Evolutionary conservation across 352 stramenopile species (phyloP), one percentile per base, ranked within the genome.

Genomic region (Paralagenidium karlingii): DNA sequence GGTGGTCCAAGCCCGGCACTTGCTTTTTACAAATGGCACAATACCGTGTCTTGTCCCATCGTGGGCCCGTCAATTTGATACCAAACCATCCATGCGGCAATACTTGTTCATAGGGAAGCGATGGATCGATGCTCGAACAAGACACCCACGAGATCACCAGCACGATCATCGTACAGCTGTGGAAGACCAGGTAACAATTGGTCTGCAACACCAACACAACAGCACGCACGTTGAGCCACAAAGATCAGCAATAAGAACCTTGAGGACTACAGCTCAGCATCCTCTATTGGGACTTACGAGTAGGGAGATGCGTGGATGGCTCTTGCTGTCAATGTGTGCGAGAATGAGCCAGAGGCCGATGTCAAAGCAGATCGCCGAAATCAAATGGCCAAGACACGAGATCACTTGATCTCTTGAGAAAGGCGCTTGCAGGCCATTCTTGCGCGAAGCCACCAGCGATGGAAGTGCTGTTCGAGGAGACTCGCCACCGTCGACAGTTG

Each of bases 21-120:
- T 63, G 51, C 51, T 92, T 92, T 31, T 66, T 63, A 43, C 78
- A 92, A 11, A 89, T 40, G 3, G 75, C 68, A 18, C 78, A 92
- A 43, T 89, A 89, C 9, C 75, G 67, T 5, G 69, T 63, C 46
- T 82, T 91, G 24, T 86, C 75, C 78, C 78, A 91, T 21, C 78
- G 55, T 6, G 68, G 48, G 0, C 78, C 78, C 11, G n/a, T 45
- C 2, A 91, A 56, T 44, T 70, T 64, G 45, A 84, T 51, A 9
- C 75, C 65, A n/a, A 82, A 57, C 78, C 78, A 91, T 16, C 66
- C 63, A 40, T 67, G 66, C 5, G 59, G 47, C 1, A 66, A 25
- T 12, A 81, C 83, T 0, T 40, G 48, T 43, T 85, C 78, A 31
- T 73, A 88, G 5, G 75, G 87, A 27, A 63, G 49, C 78, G 74